A percentile compares a stretch with the other conserved stretches of the same genome.
Conservation (phyloP, 768 basidiomycete species). For the Auriculariales sp. region DNA sequence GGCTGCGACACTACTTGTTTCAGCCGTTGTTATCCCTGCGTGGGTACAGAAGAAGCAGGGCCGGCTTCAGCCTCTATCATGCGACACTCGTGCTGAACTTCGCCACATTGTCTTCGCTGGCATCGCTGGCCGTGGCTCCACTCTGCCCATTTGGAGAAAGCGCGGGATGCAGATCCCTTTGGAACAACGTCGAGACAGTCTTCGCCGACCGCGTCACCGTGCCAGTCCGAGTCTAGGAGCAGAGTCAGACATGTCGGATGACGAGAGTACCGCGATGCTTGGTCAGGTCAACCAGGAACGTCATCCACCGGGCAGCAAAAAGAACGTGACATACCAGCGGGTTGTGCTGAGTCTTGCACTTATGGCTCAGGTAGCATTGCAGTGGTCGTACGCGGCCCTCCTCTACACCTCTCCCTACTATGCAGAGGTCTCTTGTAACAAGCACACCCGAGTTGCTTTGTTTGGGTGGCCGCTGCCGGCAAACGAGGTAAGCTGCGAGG, state of each 20-base stretch:
- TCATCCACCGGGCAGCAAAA: background rate
- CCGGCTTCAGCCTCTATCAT: slow-evolving; percentile 6
- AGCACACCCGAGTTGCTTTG: slow-evolving; percentile 1
- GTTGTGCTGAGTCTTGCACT: background rate
- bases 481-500: background rate
- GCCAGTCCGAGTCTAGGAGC: background rate
- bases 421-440: slow-evolving; percentile 5
- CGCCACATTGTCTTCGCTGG: slow-evolving; percentile 5
- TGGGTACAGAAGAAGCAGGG: slow-evolving; percentile 5
- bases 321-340: background rate
- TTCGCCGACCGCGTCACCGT: background rate
- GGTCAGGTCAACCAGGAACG: too few relatives aligned
- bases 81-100: slow-evolving; percentile 8
- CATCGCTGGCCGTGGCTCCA: slow-evolving; percentile 7
- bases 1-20: slow-evolving; percentile 5
- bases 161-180: background rate
- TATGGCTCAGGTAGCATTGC: slow-evolving; percentile 3
- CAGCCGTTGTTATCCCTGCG: slow-evolving; percentile 6
- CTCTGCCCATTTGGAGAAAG: slow-evolving; percentile 6
- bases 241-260: background rate
- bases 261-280: background rate
- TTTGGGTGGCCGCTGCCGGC: slow-evolving; percentile 4
- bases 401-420: slow-evolving; percentile 7
- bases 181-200: background rate
- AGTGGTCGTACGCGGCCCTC: slow-evolving; percentile 6